These are phyloP conservation scores for Phytophthora vignae DNA, from an alignment of 352 stramenopile genomes.

Conservation along the genomic window DNA sequence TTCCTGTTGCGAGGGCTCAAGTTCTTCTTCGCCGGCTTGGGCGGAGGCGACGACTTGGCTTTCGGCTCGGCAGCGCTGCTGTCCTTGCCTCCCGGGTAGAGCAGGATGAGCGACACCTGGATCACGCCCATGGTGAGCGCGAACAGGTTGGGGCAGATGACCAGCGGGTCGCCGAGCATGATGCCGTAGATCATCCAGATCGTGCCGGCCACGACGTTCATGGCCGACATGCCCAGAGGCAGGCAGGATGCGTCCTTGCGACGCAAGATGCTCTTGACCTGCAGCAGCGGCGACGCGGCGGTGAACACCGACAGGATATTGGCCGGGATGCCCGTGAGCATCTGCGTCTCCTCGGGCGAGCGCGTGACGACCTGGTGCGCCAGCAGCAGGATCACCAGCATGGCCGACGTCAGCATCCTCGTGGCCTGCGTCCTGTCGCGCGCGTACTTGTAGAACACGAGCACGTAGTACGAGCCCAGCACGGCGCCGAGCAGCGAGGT, in stretches of 20 bases:
- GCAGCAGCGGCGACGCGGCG: slow-evolving; percentile 70
- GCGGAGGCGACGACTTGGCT: slow-evolving; percentile 16
- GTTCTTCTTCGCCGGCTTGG: slow-evolving; percentile 32
- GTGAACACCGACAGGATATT: slow-evolving; percentile 81
- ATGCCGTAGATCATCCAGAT: slow-evolving; percentile 79
- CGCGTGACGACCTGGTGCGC: slow-evolving; percentile 53
- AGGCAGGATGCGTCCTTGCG: slow-evolving; percentile 73
- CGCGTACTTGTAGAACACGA: slow-evolving; percentile 70
- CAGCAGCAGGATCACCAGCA: slow-evolving; percentile 63
- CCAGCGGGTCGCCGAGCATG: slow-evolving; percentile 64
- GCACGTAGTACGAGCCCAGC: slow-evolving; percentile 76
- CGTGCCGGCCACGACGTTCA: slow-evolving; percentile 74
- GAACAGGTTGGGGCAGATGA: slow-evolving; percentile 80
- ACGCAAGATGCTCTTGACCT: slow-evolving; percentile 72
- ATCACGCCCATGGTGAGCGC: slow-evolving; percentile 74
- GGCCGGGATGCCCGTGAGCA: slow-evolving; percentile 77
- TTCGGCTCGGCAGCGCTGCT: slow-evolving; percentile 18
- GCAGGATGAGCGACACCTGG: slow-evolving; percentile 71
- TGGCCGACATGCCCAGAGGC: slow-evolving; percentile 80
- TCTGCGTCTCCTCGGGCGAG: slow-evolving; percentile 54
- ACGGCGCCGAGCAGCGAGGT: slow-evolving; percentile 65
- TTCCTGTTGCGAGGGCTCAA: slow-evolving; percentile 30
- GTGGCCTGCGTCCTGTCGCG: slow-evolving; percentile 50
- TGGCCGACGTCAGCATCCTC: slow-evolving; percentile 53
- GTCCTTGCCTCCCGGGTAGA: slow-evolving; percentile 55